Base-by-base conservation (phyloP, 306 rosid genomes). In the Rosa chinensis region DNA sequence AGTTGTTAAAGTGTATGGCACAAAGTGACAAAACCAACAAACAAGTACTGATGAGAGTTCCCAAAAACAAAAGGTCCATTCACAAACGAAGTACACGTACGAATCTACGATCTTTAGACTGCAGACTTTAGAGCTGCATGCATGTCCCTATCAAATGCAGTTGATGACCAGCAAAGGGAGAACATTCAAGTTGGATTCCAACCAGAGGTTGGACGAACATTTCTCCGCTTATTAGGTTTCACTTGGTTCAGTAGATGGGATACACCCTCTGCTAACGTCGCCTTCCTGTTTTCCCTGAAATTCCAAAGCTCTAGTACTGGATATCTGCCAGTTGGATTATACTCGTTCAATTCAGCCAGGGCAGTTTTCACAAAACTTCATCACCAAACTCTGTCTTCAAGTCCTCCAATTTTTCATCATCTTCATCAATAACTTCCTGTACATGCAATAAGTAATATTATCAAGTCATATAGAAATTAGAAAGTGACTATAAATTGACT, bases 381-480 rank as follows among this genome's bases (percentile, higher is more conserved):
- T 79, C 78, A 12, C 82, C 78, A 70, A 79, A 35, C 62, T 79
- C 77, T 47, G 3, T 52, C 66, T 64, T 79, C 8, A 79, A 50
- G 14, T 64, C 55, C 35, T 35, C 52, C 37, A 2, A 32, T 35
- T 79, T 79, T 50, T 62, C 62, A 40, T 79, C 82, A 6, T 28
- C 37, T 11, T 63, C 73, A 32, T 79, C 25, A 52, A 72, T 28
- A 17, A 79, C 11, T 73, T 79, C 73, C 82, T 79, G 82, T 9
- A 37, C 35, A 39, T 13, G 20, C 18, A 50, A 50, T 14, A 50
- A 50, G 18, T n/a, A 50, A 16, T 50, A 50, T 50, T 16, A 50
- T 13, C 20, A 50, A 50, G 20, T 48, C 50, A 40, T 50, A 50
- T 43, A 11, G 12, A 48, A 1, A 11, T 47, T 47, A 47, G 77